These are phyloP conservation scores for Leccinum rimulosum DNA, from an alignment of 768 basidiomycete species.

Conservation along the genomic window DNA sequence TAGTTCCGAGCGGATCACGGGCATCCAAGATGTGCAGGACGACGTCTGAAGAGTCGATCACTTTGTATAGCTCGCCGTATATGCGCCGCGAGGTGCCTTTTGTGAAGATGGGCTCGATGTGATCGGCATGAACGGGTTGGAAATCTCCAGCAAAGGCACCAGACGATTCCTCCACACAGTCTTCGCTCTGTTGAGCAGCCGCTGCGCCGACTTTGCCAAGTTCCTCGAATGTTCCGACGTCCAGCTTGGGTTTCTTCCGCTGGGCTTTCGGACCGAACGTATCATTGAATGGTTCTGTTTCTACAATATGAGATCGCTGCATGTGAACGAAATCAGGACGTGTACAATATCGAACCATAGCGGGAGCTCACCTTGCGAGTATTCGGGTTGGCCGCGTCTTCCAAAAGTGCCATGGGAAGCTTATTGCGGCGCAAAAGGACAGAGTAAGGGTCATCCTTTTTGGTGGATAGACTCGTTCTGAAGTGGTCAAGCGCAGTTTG, in stretches of 20 bases:
- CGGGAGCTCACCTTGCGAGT: slow-evolving; percentile 59
- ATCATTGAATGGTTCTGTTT: slow-evolving; percentile 91
- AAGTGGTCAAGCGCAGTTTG: slow-evolving; percentile 97
- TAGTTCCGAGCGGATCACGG: slow-evolving; percentile 90
- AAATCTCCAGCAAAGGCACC: slow-evolving; percentile 44
- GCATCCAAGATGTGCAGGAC: slow-evolving; percentile 95
- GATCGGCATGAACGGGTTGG: slow-evolving; percentile 66
- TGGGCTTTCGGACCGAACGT: slow-evolving; percentile 97
- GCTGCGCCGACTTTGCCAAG: slow-evolving; percentile 64
- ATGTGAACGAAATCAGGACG: slow-evolving; percentile 4
- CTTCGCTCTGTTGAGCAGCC: slow-evolving; percentile 46
- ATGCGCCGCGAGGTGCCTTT: slow-evolving; percentile 96
- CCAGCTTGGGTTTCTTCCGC: slow-evolving; percentile 82
- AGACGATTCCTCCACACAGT: slow-evolving; percentile 40
- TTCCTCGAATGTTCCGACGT: slow-evolving; percentile 91
- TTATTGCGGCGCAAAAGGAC: slow-evolving; percentile 93
- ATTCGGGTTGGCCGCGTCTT: slow-evolving; percentile 83
- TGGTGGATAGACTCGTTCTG: slow-evolving; percentile 78
- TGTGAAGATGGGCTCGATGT: slow-evolving; percentile 87
- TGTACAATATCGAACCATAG: neutral
- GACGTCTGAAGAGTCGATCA: slow-evolving; percentile 98
- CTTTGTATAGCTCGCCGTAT: slow-evolving; percentile 98
- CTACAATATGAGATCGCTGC: slow-evolving; percentile 89
- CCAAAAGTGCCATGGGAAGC: slow-evolving; percentile 93
- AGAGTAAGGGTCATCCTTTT: slow-evolving; percentile 93